Evolutionary conservation across 768 basidiomycete genomes (phyloP), one percentile per base, ranked within the genome.

Genomic region (Hemileccinum impolitum): DNA sequence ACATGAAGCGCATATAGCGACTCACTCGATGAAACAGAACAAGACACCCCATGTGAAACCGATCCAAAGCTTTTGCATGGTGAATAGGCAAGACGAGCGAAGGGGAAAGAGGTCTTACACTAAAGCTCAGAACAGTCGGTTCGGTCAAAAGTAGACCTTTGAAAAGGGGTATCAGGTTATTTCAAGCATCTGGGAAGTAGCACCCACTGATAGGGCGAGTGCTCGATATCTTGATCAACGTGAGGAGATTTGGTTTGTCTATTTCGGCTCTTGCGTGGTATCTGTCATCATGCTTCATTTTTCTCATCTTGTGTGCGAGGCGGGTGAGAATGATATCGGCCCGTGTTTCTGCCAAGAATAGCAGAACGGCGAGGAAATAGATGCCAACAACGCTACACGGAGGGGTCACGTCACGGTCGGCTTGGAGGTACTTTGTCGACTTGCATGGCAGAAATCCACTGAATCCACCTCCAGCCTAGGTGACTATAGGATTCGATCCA

Each of bases 391-490:
- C 59, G 42, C 88, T 86, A 44, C 56, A 47, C 31, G 44, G 5
- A 46, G 52, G 36, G 13, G 7, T 48, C 43, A 19, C 5, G 17
- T 47, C 34, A 35, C 6, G 6, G 26, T 43, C 15, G 7, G 46
- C 6, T 15, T 10, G 19, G 40, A 40, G 42, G 42, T 37, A 43
- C 37, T 11, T 10, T 7, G 30, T 31, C 14, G 39, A 61, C 58
- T 47, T 35, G 81, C 84, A 85, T 87, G 58, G 82, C 71, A 53
- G 82, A 81, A 9, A 89, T 76, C 89, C 88, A 91, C 58, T 90
- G 81, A 21, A 94, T 88, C 87, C 89, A 91, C 23, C 87, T 72
- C 87, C 90, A 91, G 53, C 74, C 73, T 1, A 90, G 62, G 17
- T 67, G 68, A 0, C 70, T 60, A 50, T 81, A 78, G 52, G 77